Evolutionary conservation across 441 rosid genomes (phyloP), one percentile per base, ranked within the genome.

Genomic region (Theobroma grandiflorum): DNA sequence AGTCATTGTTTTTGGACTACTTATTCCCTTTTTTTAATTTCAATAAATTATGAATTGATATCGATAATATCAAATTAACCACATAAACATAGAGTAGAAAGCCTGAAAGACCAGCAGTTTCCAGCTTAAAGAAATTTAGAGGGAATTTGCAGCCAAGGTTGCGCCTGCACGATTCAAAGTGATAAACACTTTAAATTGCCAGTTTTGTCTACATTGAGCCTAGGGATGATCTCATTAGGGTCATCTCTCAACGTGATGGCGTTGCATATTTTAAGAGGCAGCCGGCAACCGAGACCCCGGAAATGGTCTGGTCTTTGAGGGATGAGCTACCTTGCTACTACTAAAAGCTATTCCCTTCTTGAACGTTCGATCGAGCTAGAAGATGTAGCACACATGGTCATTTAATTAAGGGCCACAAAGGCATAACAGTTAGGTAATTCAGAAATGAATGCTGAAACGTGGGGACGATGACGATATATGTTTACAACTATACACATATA

Each of bases 321-420:
- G 33, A 8, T 42, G 31, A 66, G 52, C 72, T 40, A 20, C 2
- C 22, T 20, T 2, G 3, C 1, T 9, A 8, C 64, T 22, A 59
- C 12, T 2, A 20, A n/a, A 57, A 2, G 20, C 62, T 55, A 38
- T 12, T 70, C 4, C 5, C 11, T 35, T 72, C 47, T 35, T 53
- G 26, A 55, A 72, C 59, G 4, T 55, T 40, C 31, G 11, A 31
- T 31, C 3, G 55, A 16, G 55, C 22, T 42, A 68, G 75, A 77
- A 58, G 84, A 80, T 70, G 62, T 5, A 50, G 76, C 45, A 81
- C 64, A 79, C 61, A 82, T 77, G 78, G 67, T 68, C 86, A 83
- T 84, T 87, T 78, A 81, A 78, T 82, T 81, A 84, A 65, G 82
- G 87, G 84, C 82, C 90, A 86, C 72, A 82, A 85, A 63, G 76